Conservation (phyloP, 164 flowering plant species). For the Liriodendron chinense region DNA sequence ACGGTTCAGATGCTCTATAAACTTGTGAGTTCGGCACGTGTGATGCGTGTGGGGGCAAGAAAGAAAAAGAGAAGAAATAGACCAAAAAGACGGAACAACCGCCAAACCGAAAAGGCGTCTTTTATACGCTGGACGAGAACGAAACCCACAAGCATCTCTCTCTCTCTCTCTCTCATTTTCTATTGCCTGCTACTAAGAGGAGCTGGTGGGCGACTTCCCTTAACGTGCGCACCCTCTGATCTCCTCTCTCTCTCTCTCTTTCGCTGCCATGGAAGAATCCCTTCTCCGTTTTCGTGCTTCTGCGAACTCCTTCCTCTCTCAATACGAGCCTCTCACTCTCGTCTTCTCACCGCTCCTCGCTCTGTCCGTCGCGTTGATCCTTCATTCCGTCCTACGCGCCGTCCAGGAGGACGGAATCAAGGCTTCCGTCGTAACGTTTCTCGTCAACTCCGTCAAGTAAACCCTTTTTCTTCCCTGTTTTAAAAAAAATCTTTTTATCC, state of each 20-base stretch:
- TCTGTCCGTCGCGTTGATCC: conserved; percentile 46
- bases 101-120: neutral
- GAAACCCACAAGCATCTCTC: neutral
- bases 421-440: conserved; percentile 36
- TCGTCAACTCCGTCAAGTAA: conserved; percentile 64
- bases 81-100: neutral
- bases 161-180: neutral
- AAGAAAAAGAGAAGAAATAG: neutral
- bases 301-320: conserved; percentile 60
- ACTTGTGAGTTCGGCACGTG: too few relatives aligned
- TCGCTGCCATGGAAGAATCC: neutral
- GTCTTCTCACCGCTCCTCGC: conserved; percentile 52
- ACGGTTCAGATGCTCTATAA: too few relatives aligned
- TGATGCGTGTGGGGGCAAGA: too few relatives aligned
- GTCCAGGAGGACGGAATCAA: conserved; percentile 64
- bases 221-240: too few relatives aligned
- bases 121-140: neutral
- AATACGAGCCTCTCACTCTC: conserved; percentile 73
- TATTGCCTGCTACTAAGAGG: too few relatives aligned
- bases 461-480: neutral
- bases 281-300: conserved; percentile 34
- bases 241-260: neutral
- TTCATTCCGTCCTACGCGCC: conserved; percentile 38
- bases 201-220: too few relatives aligned
- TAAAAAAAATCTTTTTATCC: too few relatives aligned